phyloP scores from a whole-genome alignment of 169 alveolate genomes.

The Babesia ovis region DNA sequence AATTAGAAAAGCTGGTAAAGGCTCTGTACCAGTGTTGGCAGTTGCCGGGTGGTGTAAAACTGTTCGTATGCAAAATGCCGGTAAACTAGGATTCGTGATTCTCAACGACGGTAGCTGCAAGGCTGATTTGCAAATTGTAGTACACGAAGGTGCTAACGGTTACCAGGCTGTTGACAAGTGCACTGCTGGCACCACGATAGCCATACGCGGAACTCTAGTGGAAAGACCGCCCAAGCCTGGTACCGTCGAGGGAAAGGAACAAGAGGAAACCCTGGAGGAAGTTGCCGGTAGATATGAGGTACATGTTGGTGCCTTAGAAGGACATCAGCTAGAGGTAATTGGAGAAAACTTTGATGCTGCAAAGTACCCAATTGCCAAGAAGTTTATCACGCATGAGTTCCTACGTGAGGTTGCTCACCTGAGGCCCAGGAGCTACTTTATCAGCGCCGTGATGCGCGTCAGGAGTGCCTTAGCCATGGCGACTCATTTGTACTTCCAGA shows the following conservation, averaged over 20 bases:
- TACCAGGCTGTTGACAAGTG: conserved; percentile 77
- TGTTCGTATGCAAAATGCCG: conserved; percentile 91
- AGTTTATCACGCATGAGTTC: conserved; percentile 90
- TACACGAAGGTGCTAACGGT: conserved; percentile 82
- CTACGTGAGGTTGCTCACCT: conserved; percentile 95
- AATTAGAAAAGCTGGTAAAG: background rate
- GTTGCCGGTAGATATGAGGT: conserved; percentile 57
- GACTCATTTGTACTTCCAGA: conserved; percentile 93
- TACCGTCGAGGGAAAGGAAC: conserved; percentile 51
- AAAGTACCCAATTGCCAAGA: conserved; percentile 93
- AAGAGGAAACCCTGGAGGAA: conserved; percentile 62
- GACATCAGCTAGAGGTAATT: conserved; percentile 71
- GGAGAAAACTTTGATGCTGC: conserved; percentile 89
- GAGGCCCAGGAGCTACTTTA: conserved; percentile 94
- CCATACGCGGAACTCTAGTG: conserved; percentile 88
- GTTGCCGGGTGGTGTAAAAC: conserved; percentile 95
- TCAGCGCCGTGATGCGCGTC: conserved; percentile 91
- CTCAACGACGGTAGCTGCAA: conserved; percentile 95
- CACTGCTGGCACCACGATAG: conserved; percentile 84
- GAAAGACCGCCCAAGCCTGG: conserved; percentile 86
- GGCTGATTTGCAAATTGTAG: conserved; percentile 90
- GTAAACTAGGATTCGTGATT: conserved; percentile 88
- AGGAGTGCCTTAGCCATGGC: conserved; percentile 94
- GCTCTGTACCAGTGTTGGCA: background rate
- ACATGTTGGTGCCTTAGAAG: conserved; percentile 64